A percentile compares a stretch with the other conserved stretches of the same genome.
Conservation (phyloP, 2,329 filamentous ascomycete species). For the Monosporascus ibericus region DNA sequence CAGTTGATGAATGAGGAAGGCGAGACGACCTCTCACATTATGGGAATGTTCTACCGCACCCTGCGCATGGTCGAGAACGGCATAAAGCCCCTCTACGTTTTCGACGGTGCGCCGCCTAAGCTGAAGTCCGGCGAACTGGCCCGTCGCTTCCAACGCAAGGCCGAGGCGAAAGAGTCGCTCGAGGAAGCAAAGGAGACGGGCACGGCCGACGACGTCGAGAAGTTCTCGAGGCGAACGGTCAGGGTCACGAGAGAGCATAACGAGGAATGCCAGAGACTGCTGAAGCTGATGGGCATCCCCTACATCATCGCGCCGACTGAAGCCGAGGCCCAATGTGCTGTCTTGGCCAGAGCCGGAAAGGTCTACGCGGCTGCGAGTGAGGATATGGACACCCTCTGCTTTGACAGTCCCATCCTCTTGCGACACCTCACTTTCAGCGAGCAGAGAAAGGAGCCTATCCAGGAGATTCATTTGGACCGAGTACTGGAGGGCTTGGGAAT, state of each 20-base stretch:
- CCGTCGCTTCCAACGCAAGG: constrained; percentile 91
- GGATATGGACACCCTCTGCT: constrained; percentile 98
- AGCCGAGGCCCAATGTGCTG: constrained; percentile 93
- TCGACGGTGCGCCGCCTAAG: constrained; percentile 93
- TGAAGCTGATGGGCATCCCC: constrained; percentile 94
- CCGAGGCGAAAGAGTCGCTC: constrained; percentile 80
- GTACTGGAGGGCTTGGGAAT: constrained; percentile 83
- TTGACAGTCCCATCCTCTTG: constrained; percentile 84
- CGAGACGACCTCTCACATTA: constrained; percentile 94
- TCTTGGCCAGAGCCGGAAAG: constrained; percentile 82
- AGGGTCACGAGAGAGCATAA: constrained; percentile 96
- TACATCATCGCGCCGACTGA: constrained; percentile 95
- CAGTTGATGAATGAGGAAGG: constrained; percentile 92
- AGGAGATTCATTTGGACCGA: constrained; percentile 84
- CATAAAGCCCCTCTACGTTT: constrained; percentile 97
- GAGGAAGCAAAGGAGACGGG: constrained; percentile 97
- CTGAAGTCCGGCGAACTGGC: constrained; percentile 96
- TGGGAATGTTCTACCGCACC: constrained; percentile 99
- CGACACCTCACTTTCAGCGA: constrained; percentile 95
- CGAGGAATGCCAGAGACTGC: constrained; percentile 80
- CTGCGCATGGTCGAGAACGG: constrained; percentile 97
- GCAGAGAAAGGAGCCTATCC: constrained; percentile 94
- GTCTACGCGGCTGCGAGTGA: constrained; percentile 96
- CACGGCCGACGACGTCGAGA: constrained; percentile 95
- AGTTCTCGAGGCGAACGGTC: constrained; percentile 90